Conservation (phyloP, 768 basidiomycete genomes). For the Lactarius pseudohatsudake region DNA sequence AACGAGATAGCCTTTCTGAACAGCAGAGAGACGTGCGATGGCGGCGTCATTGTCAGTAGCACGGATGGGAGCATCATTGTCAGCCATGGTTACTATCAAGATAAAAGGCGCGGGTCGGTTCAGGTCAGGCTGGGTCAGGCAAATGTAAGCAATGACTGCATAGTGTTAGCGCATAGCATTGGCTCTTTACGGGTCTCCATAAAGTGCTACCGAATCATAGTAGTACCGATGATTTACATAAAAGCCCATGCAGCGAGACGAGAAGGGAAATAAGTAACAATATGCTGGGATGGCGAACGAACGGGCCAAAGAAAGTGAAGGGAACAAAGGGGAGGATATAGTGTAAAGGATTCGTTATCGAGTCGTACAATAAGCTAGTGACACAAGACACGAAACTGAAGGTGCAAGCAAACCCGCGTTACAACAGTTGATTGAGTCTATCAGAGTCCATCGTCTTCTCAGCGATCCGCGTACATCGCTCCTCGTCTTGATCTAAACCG, state of each 20-base stretch:
- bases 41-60: slow-evolving; percentile 83
- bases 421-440: slow-evolving; percentile 46
- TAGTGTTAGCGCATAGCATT: slow-evolving; percentile 6
- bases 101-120: too few species aligned
- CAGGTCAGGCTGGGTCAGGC: background rate
- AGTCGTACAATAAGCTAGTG: slow-evolving; percentile 29
- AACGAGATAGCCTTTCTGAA: slow-evolving; percentile 70
- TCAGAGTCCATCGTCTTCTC: slow-evolving; percentile 61
- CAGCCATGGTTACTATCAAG: slow-evolving; percentile 29
- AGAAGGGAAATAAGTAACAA: slow-evolving; percentile 15
- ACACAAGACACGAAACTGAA: slow-evolving; percentile 15
- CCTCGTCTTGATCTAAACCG: slow-evolving; percentile 56
- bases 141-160: slow-evolving; percentile 6
- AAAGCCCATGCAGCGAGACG: slow-evolving; percentile 14
- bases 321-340: slow-evolving; percentile 24
- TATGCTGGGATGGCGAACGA: slow-evolving; percentile 19
- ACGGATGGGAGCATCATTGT: slow-evolving; percentile 64
- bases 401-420: slow-evolving; percentile 17
- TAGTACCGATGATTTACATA: slow-evolving; percentile 15
- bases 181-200: slow-evolving; percentile 7
- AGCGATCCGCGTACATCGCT: slow-evolving; percentile 53
- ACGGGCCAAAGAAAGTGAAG: slow-evolving; percentile 24
- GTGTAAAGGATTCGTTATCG: slow-evolving; percentile 22
- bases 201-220: slow-evolving; percentile 10
- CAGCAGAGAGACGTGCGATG: slow-evolving; percentile 82